phyloP scores from a whole-genome alignment of 768 basidiomycete species.

The Xerocomus spinulosus region DNA sequence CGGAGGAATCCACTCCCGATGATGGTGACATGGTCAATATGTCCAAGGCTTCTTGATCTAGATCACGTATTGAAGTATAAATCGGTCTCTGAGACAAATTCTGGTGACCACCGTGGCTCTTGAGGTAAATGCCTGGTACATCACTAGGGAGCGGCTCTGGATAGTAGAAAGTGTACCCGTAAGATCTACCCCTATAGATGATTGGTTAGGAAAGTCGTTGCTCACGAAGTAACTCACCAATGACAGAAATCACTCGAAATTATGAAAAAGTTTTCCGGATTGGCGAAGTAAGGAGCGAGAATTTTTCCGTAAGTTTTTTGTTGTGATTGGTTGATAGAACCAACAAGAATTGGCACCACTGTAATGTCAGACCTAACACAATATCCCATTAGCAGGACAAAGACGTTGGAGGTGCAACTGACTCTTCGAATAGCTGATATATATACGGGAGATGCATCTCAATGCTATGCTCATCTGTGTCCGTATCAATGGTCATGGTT shows the following conservation, averaged over 20 bases:
- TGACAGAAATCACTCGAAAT: slow-evolving; percentile 98
- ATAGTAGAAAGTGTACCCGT: slow-evolving; percentile 86
- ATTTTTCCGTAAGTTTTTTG: slow-evolving; percentile 65
- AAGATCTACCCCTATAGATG: slow-evolving; percentile 67
- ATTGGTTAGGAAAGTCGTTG: not conserved
- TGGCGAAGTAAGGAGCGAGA: slow-evolving; percentile 74
- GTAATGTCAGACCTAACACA: slow-evolving; percentile 59
- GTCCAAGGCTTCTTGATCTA: slow-evolving; percentile 87
- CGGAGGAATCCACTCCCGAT: slow-evolving; percentile 38
- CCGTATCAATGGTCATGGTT: slow-evolving; percentile 57
- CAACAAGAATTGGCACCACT: slow-evolving; percentile 90
- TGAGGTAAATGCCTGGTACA: slow-evolving; percentile 46
- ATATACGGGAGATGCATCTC: slow-evolving; percentile 98
- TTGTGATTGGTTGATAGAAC: slow-evolving; percentile 55
- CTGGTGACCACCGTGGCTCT: slow-evolving; percentile 38
- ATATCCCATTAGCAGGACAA: slow-evolving; percentile 2
- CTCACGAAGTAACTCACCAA: slow-evolving; percentile 53
- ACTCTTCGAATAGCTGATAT: slow-evolving; percentile 81
- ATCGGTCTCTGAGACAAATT: slow-evolving; percentile 56
- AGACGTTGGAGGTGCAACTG: slow-evolving; percentile 12
- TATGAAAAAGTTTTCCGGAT: slow-evolving; percentile 80
- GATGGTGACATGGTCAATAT: slow-evolving; percentile 54
- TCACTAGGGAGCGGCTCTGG: slow-evolving; percentile 52
- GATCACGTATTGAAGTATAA: slow-evolving; percentile 71
- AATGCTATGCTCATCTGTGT: slow-evolving; percentile 94